Evolutionary conservation across 108 stramenopile genomes (phyloP), one percentile per base, ranked within the genome.

Genomic region (Skeletonema menzelii): DNA sequence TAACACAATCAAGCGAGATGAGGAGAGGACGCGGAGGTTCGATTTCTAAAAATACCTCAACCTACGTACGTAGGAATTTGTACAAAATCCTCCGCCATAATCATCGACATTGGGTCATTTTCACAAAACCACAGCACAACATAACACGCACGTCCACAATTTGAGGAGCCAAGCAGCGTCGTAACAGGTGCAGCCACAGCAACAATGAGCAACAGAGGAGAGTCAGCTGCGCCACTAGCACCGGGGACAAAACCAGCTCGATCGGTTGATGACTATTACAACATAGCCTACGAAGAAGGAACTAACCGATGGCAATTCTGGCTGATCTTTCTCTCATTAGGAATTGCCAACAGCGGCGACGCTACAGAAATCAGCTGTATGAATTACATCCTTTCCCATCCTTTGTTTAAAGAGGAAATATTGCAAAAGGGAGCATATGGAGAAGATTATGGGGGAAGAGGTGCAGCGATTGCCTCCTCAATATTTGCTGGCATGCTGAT

Each of bases 341-440:
- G 64, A 26, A 27, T 65, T 12, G 64, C 64, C 53, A 65, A 65
- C 8, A 58, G 56, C 56, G 53, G 56, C 0, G 64, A 65, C 26
- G 64, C 64, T 19, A 65, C 64, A 12, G 64, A 65, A 12, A 65
- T 65, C 8, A 47, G 40, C 19, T 49, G 70, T 26, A 65, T 72
- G 63, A 35, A 32, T 20, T 72, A 63, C 27, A 49, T 72, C 15
- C 64, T 72, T 6, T 27, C 59, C 4, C 24, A 72, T 30, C 60
- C 59, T 49, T 27, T 20, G 22, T 72, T 72, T 37, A 56, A 31
- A n/a, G 60, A 69, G 12, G 68, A 69, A 12, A 56, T 63, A 14
- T 22, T 69, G 22, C 59, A 37, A 27, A 22, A 22, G 19, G 22
- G 22, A 7, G 24, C 49, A 5, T 24, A 8, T 20, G 49, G 24